Conservation (phyloP, 1,284 basidiomycete genomes). For the Ganoderma sp. region DNA sequence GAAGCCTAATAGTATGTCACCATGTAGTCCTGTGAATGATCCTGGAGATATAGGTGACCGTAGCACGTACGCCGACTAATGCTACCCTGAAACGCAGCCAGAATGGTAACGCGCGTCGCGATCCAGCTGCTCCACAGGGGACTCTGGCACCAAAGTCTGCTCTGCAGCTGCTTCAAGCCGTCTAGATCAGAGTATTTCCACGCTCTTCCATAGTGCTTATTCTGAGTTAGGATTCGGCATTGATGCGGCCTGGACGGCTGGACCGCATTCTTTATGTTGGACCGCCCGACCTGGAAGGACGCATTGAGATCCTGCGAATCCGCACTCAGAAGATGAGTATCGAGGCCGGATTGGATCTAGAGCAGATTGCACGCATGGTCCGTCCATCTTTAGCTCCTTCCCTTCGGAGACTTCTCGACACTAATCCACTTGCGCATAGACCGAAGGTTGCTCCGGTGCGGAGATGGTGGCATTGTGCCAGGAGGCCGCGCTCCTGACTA, state of each 20-base stretch:
- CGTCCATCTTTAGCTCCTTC: no score
- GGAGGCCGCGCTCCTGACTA: slow-evolving; percentile 83
- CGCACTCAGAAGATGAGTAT: slow-evolving; percentile 83
- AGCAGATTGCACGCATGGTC: slow-evolving; percentile 74
- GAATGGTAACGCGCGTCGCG: no score
- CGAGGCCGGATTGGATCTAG: slow-evolving; percentile 70
- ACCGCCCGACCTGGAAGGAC: slow-evolving; percentile 80
- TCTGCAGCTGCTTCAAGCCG: neutral
- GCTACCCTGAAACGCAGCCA: no score
- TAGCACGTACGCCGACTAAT: no score
- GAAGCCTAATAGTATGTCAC: slow-evolving; percentile 28
- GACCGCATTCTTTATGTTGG: slow-evolving; percentile 96
- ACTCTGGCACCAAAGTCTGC: neutral
- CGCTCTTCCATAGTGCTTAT: neutral
- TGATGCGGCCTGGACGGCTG: slow-evolving; percentile 95
- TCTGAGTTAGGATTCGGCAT: slow-evolving; percentile 78
- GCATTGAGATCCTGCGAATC: slow-evolving; percentile 87
- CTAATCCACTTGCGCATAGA: slow-evolving; percentile 53
- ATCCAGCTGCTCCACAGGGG: no score
- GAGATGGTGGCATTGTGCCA: slow-evolving; percentile 94
- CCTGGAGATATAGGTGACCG: neutral
- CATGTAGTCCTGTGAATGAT: neutral
- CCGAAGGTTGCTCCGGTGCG: slow-evolving; percentile 95
- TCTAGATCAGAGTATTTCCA: no score
- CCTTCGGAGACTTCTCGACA: neutral